phyloP scores from a whole-genome alignment of 2,329 filamentous ascomycete genomes.

The Alternaria arbusti region DNA sequence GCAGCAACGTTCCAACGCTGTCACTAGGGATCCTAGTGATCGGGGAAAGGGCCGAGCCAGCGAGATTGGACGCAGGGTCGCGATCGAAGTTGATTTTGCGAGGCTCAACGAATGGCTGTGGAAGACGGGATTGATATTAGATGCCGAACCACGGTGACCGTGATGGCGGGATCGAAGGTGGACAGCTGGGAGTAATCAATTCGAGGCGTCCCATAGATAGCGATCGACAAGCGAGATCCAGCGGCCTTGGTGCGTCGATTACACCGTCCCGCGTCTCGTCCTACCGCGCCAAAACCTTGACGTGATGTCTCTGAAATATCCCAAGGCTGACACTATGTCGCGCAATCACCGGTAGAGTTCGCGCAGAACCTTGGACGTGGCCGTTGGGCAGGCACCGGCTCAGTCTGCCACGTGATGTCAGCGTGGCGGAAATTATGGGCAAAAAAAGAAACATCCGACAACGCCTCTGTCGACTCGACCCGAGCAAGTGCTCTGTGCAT shows the following conservation, averaged over 20 bases:
- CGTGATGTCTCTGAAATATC: background rate
- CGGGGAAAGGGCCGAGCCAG: background rate
- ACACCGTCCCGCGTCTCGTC: background rate
- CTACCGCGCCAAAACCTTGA: background rate
- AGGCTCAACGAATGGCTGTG: background rate
- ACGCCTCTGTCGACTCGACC: background rate
- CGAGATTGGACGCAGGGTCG: background rate
- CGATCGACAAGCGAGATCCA: constrained; percentile 13
- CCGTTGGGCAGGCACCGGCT: background rate
- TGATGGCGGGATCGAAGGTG: constrained; percentile 3
- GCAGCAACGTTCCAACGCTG: background rate
- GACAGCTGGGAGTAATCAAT: constrained; percentile 17
- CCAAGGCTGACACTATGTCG: background rate
- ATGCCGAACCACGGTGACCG: constrained; percentile 4
- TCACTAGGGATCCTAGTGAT: background rate
- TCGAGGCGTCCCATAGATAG: constrained; percentile 14
- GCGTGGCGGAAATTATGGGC: background rate
- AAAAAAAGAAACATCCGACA: background rate
- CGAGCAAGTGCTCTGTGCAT: constrained; percentile 5
- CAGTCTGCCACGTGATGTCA: background rate
- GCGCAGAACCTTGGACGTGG: background rate
- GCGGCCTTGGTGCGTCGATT: background rate
- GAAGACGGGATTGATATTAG: constrained; percentile 4
- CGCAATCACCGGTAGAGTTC: background rate
- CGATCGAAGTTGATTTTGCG: background rate